Evolutionary conservation across 164 flowering plant species (phyloP), one percentile per base, ranked within the genome.

Genomic region (Stephania cephalantha): DNA sequence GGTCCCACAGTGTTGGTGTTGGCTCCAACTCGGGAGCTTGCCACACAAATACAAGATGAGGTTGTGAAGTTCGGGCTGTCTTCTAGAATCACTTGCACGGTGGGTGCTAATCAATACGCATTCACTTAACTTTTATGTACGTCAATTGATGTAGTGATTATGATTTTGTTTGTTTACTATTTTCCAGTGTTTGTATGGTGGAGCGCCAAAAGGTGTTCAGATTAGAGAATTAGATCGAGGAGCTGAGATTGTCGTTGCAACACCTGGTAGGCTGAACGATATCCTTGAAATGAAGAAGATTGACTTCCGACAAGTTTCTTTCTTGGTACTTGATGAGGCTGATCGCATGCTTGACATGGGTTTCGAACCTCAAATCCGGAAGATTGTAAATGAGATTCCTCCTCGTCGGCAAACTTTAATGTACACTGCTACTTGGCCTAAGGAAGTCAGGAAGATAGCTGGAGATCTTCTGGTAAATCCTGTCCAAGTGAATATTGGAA

Each of bases 321-420:
- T 91, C 64, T 90, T 94, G 77, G 95, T 94, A 52, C 97, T 94
- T 79, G 98, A 94, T 84, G 98, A 94, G 82, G 98, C 97, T 30
- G 97, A 94, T 84, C 88, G 97, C 48, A 94, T 94, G 98, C 93
- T 94, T 71, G 97, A 92, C 74, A 94, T 94, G 98, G 98, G 98
- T 48, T 94, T 94, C 86, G 98, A 94, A 82, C 97, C 98, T 78
- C 97, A 94, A 80, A 94, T 94, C 17, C 93, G 94, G 35, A 94
- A 89, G 78, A 94, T 94, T 80, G 97, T 94, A 76, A 90, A 91
- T 78, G 97, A 90, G 84, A 89, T 94, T 29, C 98, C 98, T 44
- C 89, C 91, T 45, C 91, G 84, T 67, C 81, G 97, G 77, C 98
- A 94, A 79, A 94, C 98, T 31, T 91, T 94, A 25, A 94, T 94